Evolutionary conservation across 495 filamentous ascomycete species (phyloP).

Genomic region (Oidiodendron maius): DNA sequence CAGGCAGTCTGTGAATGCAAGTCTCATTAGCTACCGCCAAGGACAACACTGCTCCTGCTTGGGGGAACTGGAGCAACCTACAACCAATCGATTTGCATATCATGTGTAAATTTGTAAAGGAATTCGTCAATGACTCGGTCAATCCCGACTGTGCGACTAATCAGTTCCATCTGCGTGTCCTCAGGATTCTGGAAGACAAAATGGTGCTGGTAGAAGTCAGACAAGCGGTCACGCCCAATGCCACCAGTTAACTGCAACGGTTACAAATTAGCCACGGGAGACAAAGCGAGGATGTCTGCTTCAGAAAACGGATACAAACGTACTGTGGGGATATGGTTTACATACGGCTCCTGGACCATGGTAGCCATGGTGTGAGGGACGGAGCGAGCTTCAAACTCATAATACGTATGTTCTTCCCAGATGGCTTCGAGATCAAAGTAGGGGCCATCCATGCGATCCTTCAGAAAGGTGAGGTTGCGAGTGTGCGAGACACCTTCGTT

Average conservation of each 20-base stretch:
- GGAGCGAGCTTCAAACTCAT: conserved; percentile 46
- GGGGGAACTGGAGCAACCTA: conserved; percentile 22
- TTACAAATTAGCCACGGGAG: not conserved
- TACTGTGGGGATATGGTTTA: conserved; percentile 51
- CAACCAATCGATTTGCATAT: conserved; percentile 71
- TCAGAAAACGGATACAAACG: not conserved
- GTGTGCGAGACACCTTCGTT: conserved; percentile 45
- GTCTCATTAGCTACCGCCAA: conserved; percentile 9
- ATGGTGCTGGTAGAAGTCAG: conserved; percentile 65
- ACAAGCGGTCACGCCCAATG: conserved; percentile 60
- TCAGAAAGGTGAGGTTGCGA: conserved; percentile 43
- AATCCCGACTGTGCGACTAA: conserved; percentile 62
- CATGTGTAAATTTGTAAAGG: conserved; percentile 61
- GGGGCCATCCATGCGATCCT: conserved; percentile 41
- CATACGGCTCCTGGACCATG: conserved; percentile 56
- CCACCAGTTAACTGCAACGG: conserved; percentile 52
- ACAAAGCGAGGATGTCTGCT: not conserved
- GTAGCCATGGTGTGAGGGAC: conserved; percentile 50
- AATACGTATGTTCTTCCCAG: conserved; percentile 54
- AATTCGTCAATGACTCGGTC: conserved; percentile 55
- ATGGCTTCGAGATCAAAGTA: conserved; percentile 54
- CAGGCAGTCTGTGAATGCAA: conserved; percentile 46
- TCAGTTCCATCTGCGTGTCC: conserved; percentile 59
- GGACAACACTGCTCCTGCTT: too few species aligned
- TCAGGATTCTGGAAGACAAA: conserved; percentile 68